Base-by-base conservation (phyloP, 108 stramenopile species). In the Schizochytrium sp. region DNA sequence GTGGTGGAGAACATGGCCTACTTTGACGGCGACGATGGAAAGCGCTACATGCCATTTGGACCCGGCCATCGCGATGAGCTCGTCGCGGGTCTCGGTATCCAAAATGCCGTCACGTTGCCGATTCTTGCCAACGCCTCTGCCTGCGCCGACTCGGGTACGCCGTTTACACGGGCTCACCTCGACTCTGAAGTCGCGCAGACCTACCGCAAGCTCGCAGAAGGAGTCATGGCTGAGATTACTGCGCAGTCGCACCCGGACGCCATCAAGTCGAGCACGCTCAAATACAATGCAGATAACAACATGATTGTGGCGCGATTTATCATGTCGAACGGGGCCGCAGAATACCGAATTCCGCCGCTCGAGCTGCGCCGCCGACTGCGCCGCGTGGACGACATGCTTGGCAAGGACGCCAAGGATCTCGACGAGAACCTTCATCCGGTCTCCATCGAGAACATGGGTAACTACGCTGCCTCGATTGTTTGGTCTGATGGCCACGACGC, bases 1-100 rank as follows among this genome's bases (percentile, higher is more conserved):
- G 93, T 98, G 72, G 99, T 99, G 5, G 98, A 99, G 89, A 99
- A 99, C 92, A 98, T 99, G 98, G 92, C 97, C 5, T 94, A 92
- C 88, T 94, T 94, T 89, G 89, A 90, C 34, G 91, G 92, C 87
- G 92, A 69, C 43, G 89, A 92, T 60, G 94, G 93, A 4, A 72
- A 90, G 53, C 44, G 59, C 10, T 91, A 94, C 55, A 23, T 34
- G 6, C 93, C 93, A 10, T 93, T 94, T 45, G 94, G 93, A 21
- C 43, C 55, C 34, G 91, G 92, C 57, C 88, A 69, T 47, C 58
- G 58, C 19, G 41, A 59, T 5, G 58, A 59, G 76, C 71, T 93
- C 34, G 58, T 14, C 58, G 6, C 19, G 76, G 23, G 76, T 18
- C 51, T 83, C 51, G 76, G 76, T 34, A 83, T 83, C 28, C 19